Conservation (phyloP, 2,329 filamentous ascomycete genomes). For the Aspergillus unguis region DNA sequence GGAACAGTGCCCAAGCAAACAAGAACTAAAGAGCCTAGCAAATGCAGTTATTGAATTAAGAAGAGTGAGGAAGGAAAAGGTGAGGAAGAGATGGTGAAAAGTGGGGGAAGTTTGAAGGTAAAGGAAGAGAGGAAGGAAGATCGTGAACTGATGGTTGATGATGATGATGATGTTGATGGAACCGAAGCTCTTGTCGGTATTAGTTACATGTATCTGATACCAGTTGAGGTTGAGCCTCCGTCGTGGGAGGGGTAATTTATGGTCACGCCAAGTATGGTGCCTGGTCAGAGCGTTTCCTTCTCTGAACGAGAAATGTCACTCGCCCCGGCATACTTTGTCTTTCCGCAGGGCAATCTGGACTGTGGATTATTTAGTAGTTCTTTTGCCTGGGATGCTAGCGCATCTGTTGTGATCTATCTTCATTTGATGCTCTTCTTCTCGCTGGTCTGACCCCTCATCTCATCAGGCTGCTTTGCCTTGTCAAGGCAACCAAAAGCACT, state of each 20-base stretch:
- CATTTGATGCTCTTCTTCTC: too few relatives aligned
- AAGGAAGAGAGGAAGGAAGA: constrained; percentile 18
- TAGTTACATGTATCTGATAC: neutral
- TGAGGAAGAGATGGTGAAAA: neutral
- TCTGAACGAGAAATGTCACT: too few relatives aligned
- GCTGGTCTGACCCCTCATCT: too few relatives aligned
- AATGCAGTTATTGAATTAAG: neutral
- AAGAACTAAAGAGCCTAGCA: neutral
- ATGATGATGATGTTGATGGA: constrained; percentile 6
- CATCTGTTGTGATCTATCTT: too few relatives aligned
- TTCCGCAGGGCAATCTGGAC: too few relatives aligned
- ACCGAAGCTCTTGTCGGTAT: constrained; percentile 3
- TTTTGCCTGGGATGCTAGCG: too few relatives aligned
- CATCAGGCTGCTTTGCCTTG: too few relatives aligned
- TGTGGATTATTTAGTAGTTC: too few relatives aligned
- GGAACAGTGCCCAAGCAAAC: constrained; percentile 21
- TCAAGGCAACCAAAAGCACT: too few relatives aligned
- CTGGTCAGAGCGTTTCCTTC: neutral
- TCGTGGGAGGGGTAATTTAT: neutral
- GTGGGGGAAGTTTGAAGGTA: constrained; percentile 2
- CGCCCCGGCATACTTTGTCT: too few relatives aligned
- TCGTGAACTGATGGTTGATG: constrained; percentile 20
- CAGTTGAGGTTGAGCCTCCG: neutral
- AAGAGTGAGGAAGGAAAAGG: neutral
- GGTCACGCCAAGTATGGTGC: constrained; percentile 3